These are phyloP conservation scores for Mikania micrantha DNA, from an alignment of 129 eudicot species.

Conservation along the genomic window DNA sequence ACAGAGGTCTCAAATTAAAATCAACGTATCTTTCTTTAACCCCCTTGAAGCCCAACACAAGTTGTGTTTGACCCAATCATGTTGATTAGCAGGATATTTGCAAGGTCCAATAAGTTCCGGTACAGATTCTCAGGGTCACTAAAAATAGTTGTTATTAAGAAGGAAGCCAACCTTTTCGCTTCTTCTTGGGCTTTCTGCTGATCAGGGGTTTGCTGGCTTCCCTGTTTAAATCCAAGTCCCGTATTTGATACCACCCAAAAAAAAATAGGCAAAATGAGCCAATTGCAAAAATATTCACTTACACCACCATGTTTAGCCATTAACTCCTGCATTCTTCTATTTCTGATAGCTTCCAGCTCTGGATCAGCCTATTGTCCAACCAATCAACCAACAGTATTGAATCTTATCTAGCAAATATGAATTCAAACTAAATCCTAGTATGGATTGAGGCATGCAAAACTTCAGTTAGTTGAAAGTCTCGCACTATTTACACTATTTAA, in stretches of 20 bases:
- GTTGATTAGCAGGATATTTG: too few species aligned
- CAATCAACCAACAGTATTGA: conserved; percentile 2
- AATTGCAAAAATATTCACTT: neutral
- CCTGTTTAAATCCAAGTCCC: conserved; percentile 34
- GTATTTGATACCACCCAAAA: neutral
- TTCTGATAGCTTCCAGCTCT: conserved; percentile 86
- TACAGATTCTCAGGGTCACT: too few species aligned
- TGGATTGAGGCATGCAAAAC: too few species aligned
- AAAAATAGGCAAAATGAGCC: neutral
- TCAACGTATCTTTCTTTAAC: too few species aligned
- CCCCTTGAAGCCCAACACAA: too few species aligned
- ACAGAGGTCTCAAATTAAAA: too few species aligned
- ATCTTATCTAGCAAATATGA: neutral
- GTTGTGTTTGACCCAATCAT: too few species aligned
- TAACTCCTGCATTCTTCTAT: conserved; percentile 94
- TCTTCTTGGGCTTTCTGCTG: conserved; percentile 89
- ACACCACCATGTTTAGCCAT: conserved; percentile 86
- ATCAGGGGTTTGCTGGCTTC: conserved; percentile 69
- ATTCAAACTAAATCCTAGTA: neutral
- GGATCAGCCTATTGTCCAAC: conserved; percentile 70
- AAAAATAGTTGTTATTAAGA: too few species aligned
- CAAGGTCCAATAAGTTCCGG: too few species aligned
- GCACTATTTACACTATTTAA: too few species aligned
- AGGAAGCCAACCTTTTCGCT: conserved; percentile 58
- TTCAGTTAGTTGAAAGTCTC: too few species aligned